These are phyloP conservation scores for Ceratobasidium sp. DNA, from an alignment of 1,284 basidiomycete genomes.

Conservation along the genomic window DNA sequence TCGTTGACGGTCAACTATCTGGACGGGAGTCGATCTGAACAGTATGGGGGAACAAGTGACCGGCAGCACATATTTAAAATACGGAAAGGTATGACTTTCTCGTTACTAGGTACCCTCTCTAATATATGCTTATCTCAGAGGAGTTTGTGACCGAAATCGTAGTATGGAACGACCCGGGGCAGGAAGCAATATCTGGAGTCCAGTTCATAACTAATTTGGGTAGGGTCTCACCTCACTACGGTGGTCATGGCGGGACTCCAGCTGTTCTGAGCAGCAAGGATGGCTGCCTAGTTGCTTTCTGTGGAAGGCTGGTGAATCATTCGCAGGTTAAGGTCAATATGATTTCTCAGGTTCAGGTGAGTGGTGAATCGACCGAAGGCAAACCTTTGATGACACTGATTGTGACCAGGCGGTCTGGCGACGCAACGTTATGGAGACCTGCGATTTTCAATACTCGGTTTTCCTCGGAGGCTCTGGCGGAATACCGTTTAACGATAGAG, in stretches of 20 bases:
- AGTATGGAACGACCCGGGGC: not conserved
- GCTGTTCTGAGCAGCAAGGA: not conserved
- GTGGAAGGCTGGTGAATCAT: not conserved
- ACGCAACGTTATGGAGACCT: not conserved
- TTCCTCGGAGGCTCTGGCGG: not conserved
- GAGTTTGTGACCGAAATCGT: slow-evolving; percentile 22
- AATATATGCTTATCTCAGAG: not conserved
- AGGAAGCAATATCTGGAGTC: slow-evolving; percentile 9
- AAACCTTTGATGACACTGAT: not conserved
- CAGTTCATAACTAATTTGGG: slow-evolving; percentile 23
- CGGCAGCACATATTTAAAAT: slow-evolving; percentile 6
- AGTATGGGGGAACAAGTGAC: not conserved
- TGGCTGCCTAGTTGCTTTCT: slow-evolving; percentile 15
- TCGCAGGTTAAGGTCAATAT: not conserved
- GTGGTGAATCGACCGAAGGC: not conserved
- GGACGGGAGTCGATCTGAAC: not conserved
- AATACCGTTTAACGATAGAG: not conserved
- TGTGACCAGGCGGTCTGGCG: slow-evolving; percentile 1
- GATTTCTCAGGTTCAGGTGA: slow-evolving; percentile 23
- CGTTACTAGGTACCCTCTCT: not conserved
- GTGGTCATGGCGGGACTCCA: slow-evolving; percentile 7
- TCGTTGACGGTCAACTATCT: not conserved
- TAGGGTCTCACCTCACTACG: slow-evolving; percentile 12
- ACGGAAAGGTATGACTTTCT: not conserved
- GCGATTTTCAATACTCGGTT: not conserved